Evolutionary conservation across 2,329 filamentous ascomycete species (phyloP), one percentile per base, ranked within the genome.

Genomic region (Talaromyces sp.): DNA sequence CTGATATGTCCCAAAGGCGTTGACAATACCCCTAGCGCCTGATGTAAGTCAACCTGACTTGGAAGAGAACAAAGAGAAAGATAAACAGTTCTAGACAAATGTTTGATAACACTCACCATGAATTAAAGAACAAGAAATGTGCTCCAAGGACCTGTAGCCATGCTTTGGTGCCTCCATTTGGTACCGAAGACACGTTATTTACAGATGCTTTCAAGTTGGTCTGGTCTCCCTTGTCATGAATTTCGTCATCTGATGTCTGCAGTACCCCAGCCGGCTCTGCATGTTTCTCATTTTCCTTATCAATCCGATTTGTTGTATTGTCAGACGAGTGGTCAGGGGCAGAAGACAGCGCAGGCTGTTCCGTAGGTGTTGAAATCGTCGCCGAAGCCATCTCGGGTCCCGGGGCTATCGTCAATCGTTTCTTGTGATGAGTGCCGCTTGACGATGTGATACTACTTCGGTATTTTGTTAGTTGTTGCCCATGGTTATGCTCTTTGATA

Each of bases 1-100:
- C 68, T 80, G 77, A 62, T 79, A 81, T 21, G 79, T 69, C 7
- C 78, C 77, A 56, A 77, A 79, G 6, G 72, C 73, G 56, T 62
- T 64, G 35, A 67, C 63, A 38, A 68, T 61, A 4, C 65, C 65
- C 63, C 63, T 67, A 17, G 19, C 17, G 21, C 24, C n/a, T 19
- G 26, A 50, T 10, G 3, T 21, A 3, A 21, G 24, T 21, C 19
- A 48, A 48, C 7, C n/a, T 48, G 32, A 1, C 3, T 48, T 21
- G 3, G 5, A 24, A 50, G 1, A 38, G 6, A 38, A 17, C 5
- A 38, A 11, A 38, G n/a, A n/a, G 6, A 7, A n/a, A 38, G n/a
- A n/a, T n/a, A 38, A 8, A 8, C 35, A 8, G 35, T 2, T 38
- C 35, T n/a, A 8, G 12, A 26, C 12, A 10, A 50, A 9, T 21